Evolutionary conservation across 352 stramenopile species (phyloP).

Genomic region (Phytophthora aleatoria): DNA sequence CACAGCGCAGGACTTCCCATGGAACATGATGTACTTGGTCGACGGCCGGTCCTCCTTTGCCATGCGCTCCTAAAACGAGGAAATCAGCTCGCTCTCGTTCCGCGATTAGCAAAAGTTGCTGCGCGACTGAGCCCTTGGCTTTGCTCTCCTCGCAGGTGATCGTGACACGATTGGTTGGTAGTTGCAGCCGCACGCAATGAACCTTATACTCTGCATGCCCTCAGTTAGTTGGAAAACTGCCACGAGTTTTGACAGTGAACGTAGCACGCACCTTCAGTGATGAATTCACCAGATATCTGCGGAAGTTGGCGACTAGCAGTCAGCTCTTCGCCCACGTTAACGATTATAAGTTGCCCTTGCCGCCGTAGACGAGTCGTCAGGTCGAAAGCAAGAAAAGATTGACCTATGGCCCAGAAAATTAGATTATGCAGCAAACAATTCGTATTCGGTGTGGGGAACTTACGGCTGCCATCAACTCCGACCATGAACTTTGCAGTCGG

Average conservation of each 20-base stretch:
- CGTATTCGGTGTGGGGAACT: constrained; percentile 1
- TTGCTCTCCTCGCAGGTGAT: constrained; percentile 37
- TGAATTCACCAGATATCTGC: constrained; percentile 63
- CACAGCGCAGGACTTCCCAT: constrained; percentile 43
- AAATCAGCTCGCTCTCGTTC: constrained; percentile 43
- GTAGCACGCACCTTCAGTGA: constrained; percentile 44
- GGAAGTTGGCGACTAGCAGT: constrained; percentile 55
- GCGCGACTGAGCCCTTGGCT: constrained; percentile 30
- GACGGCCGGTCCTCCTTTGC: constrained; percentile 62
- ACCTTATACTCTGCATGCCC: constrained; percentile 52
- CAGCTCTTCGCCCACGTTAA: constrained; percentile 57
- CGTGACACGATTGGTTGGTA: constrained; percentile 47
- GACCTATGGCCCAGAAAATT: constrained; percentile 31
- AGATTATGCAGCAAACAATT: background rate
- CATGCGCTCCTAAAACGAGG: constrained; percentile 57
- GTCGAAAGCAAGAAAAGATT: constrained; percentile 69
- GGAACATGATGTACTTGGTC: constrained; percentile 66
- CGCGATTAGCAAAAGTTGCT: constrained; percentile 42
- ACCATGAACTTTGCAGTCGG: constrained; percentile 56
- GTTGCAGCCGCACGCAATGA: constrained; percentile 44
- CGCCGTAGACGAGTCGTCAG: constrained; percentile 48
- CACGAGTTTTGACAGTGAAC: background rate
- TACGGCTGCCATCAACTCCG: constrained; percentile 74
- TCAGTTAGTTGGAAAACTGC: background rate
- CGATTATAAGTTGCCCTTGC: constrained; percentile 47